Evolutionary conservation across 2,329 filamentous ascomycete species (phyloP).

Genomic region (Cucurbitaria berberidis): DNA sequence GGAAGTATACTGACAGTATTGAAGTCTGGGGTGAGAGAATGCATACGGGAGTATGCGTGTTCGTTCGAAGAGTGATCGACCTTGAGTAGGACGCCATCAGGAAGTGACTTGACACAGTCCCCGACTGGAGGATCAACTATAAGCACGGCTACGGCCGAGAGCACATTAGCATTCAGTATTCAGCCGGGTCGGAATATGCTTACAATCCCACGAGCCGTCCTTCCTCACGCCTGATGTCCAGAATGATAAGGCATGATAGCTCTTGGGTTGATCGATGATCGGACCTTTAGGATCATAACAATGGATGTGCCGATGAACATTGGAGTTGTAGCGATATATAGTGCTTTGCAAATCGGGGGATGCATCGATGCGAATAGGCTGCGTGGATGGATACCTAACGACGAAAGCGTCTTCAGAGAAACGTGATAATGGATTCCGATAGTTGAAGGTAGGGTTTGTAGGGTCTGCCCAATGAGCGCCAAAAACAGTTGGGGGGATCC

Average conservation of each 20-base stretch:
- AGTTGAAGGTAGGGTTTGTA: constrained; percentile 12
- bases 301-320: background rate
- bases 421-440: constrained; percentile 10
- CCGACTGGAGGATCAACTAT: background rate
- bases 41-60: constrained; percentile 7
- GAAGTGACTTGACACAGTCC: background rate
- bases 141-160: background rate
- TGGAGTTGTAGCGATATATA: background rate
- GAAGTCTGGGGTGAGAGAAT: constrained; percentile 3
- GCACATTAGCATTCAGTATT: background rate
- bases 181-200: background rate
- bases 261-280: background rate
- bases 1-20: background rate
- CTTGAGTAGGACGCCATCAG: background rate
- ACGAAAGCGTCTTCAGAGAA: constrained; percentile 9
- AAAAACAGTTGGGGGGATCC: constrained; percentile 15
- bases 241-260: background rate
- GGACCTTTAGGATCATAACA: background rate
- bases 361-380: background rate
- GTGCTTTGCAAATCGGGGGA: background rate
- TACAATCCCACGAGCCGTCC: constrained; percentile 1
- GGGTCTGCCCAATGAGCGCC: constrained; percentile 16
- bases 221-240: background rate
- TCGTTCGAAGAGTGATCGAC: background rate
- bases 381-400: background rate